Base-by-base conservation (phyloP, 768 basidiomycete genomes). In the Tulasnella sp. region DNA sequence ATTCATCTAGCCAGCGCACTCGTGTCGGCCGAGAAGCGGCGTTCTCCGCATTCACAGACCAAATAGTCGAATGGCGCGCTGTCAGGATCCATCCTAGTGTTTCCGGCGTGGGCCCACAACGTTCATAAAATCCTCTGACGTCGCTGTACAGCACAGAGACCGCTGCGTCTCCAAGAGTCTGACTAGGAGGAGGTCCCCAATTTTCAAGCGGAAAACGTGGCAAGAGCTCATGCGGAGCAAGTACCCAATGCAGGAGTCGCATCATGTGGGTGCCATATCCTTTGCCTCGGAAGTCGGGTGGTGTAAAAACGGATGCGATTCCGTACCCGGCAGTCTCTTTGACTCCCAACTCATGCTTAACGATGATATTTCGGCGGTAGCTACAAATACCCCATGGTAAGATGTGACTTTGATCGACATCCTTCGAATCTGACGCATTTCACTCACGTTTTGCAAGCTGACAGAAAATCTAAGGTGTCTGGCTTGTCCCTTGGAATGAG, bases 251-350 rank as follows among this genome's bases (percentile, higher is more conserved):
- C 46, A 92, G 77, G 32, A 92, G 85, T 18, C 87, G 85, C 90
- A 91, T 90, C 90, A 91, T 90, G 79, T 90, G 88, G 15, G 82
- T 81, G 13, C 88, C 90, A 79, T 90, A 91, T 26, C 91, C 90
- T 74, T 87, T 87, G 15, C 86, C 83, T 75, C 89, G 86, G 26
- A 89, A 85, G 40, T 81, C 77, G 0, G 85, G 82, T 20, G 88
- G 88, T 6, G 90, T 90, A 82, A 86, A 91, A 11, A 91, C 89
- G 4, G 86, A 86, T 0, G 89, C 89, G 57, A 91, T 83, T 0
- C 83, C 88, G 79, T 91, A 91, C 55, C 87, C 86, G 5, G 40
- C 29, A 0, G 86, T 86, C 70, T 84, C 81, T 70, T 86, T 82
- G 82, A 79, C 42, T 70, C 67, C 51, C 37, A 72, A 55, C 46